These are phyloP conservation scores for Castanea mollissima DNA, from an alignment of 306 rosid species.

Conservation along the genomic window DNA sequence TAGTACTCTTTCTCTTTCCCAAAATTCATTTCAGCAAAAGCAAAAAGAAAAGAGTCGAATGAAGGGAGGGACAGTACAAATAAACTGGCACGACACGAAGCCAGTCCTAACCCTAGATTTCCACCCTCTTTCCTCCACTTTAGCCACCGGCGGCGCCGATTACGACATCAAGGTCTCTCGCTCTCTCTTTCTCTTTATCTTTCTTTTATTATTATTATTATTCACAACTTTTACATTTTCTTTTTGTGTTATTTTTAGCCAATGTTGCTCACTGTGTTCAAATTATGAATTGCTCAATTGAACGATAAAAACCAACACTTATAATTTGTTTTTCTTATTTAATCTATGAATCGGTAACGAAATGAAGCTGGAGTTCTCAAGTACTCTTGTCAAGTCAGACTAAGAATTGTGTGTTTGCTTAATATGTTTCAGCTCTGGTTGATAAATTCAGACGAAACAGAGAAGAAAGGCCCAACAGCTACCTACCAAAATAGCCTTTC, in stretches of 20 bases:
- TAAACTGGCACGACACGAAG: conserved; percentile 81
- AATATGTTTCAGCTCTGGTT: conserved; percentile 66
- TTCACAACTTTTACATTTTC: neutral
- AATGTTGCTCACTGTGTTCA: neutral
- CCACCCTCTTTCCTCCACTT: conserved; percentile 64
- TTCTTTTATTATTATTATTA: too few species aligned
- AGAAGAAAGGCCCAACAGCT: conserved; percentile 63
- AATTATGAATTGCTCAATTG: neutral
- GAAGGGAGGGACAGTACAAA: conserved; percentile 92
- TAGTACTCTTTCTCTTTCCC: too few species aligned
- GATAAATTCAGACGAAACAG: conserved; percentile 43
- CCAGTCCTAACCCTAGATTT: conserved; percentile 84
- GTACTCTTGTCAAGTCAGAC: neutral
- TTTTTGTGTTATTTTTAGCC: neutral
- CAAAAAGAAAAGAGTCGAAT: conserved; percentile 27
- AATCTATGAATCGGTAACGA: neutral
- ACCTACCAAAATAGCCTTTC: conserved; percentile 66
- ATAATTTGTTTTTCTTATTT: too few species aligned
- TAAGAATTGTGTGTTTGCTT: conserved; percentile 12
- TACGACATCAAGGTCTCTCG: conserved; percentile 78
- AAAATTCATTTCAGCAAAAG: neutral
- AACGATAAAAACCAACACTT: neutral
- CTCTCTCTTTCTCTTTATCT: neutral
- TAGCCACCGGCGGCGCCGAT: conserved; percentile 98
- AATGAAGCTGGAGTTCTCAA: neutral